phyloP scores from a whole-genome alignment of 2,329 filamentous ascomycete genomes.

The Didymella keratinophila region DNA sequence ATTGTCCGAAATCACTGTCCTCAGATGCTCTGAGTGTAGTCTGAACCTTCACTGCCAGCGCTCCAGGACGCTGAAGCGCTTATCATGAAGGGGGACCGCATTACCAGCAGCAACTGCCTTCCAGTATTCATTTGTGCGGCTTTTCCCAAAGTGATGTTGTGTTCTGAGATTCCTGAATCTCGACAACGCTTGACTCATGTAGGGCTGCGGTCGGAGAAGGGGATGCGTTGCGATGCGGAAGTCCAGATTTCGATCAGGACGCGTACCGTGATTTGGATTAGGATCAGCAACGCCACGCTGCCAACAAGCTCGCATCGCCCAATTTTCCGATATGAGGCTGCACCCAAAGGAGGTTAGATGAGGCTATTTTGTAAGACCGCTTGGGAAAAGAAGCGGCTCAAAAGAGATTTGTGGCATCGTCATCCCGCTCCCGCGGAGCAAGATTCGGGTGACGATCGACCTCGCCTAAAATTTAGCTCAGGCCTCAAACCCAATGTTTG shows the following conservation, averaged over 20 bases:
- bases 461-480: neutral
- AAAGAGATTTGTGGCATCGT: constrained; percentile 5
- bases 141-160: too few relatives aligned
- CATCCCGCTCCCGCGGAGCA: constrained; percentile 6
- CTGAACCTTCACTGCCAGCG: neutral
- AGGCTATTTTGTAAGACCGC: neutral
- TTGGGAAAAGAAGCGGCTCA: constrained; percentile 9
- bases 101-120: neutral
- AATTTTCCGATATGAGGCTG: neutral
- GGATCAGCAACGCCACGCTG: constrained; percentile 10
- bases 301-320: neutral
- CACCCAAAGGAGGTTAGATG: neutral
- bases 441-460: neutral
- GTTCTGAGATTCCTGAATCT: neutral
- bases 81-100: too few relatives aligned
- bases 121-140: neutral
- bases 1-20: neutral
- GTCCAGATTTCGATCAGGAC: constrained; percentile 8
- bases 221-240: constrained; percentile 3
- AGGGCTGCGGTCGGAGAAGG: neutral
- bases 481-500: neutral
- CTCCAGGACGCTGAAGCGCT: neutral
- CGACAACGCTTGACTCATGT: neutral
- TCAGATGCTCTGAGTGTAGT: neutral
- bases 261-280: neutral